Evolutionary conservation across 2,329 filamentous ascomycete genomes (phyloP).

Genomic region (Amylocarpus encephaloides): DNA sequence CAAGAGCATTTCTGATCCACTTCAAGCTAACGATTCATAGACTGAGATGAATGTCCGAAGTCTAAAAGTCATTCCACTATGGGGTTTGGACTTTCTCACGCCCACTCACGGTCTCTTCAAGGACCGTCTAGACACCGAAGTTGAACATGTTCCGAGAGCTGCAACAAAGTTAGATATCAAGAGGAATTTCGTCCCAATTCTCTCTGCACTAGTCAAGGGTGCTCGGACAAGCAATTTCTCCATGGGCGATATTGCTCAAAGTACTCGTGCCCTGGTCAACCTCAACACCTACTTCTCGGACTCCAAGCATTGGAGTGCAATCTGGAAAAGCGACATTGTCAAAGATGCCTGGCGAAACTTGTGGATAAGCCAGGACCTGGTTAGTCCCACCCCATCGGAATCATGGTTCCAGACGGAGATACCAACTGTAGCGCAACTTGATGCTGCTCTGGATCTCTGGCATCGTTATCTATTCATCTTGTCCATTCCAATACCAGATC

Average conservation of each 20-base stretch:
- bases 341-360: constrained; percentile 36
- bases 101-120: constrained; percentile 41
- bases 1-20: too few species aligned
- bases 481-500: constrained; percentile 38
- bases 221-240: constrained; percentile 40
- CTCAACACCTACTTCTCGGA: constrained; percentile 30
- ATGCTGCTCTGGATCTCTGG: constrained; percentile 41
- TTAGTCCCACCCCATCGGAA: constrained; percentile 8
- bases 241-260: constrained; percentile 40
- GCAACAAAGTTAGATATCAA: constrained; percentile 40
- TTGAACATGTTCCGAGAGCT: constrained; percentile 40
- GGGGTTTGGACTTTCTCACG: constrained; percentile 41
- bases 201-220: constrained; percentile 43
- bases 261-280: constrained; percentile 13
- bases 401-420: constrained; percentile 39
- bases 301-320: constrained; percentile 39
- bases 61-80: constrained; percentile 40
- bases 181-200: constrained; percentile 44
- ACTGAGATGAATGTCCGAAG: constrained; percentile 42
- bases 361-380: constrained; percentile 6
- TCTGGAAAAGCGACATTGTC: constrained; percentile 39
- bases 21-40: constrained; percentile 24
- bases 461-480: constrained; percentile 42
- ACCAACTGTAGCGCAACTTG: constrained; percentile 40
- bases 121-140: constrained; percentile 41